Evolutionary conservation across 2,329 filamentous ascomycete genomes (phyloP).

Genomic region (Myrmaecium sp.): DNA sequence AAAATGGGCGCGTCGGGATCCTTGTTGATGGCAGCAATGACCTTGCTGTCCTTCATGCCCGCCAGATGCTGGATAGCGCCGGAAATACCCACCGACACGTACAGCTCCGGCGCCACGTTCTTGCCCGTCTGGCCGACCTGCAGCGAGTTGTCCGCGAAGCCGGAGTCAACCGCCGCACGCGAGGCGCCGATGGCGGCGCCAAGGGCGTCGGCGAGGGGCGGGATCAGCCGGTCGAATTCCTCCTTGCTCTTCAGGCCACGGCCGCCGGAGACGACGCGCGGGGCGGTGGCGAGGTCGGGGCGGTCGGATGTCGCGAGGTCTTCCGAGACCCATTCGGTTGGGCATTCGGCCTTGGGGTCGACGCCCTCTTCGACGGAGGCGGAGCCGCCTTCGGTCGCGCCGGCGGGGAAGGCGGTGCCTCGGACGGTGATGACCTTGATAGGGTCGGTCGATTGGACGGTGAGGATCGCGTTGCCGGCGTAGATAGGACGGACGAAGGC

Average conservation of each 20-base stretch:
- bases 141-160: conserved; percentile 94
- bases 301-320: conserved; percentile 85
- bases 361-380: conserved; percentile 64
- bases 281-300: conserved; percentile 80
- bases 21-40: conserved; percentile 98
- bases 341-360: conserved; percentile 60
- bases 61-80: conserved; percentile 96
- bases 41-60: conserved; percentile 99
- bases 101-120: conserved; percentile 91
- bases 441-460: conserved; percentile 73
- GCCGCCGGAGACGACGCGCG: conserved; percentile 80
- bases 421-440: conserved; percentile 86
- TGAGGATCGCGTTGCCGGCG: conserved; percentile 91
- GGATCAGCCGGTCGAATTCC: conserved; percentile 85
- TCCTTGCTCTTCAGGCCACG: conserved; percentile 95
- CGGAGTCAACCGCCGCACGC: conserved; percentile 86
- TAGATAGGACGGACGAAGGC: conserved; percentile 93
- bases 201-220: conserved; percentile 78
- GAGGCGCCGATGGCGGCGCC: conserved; percentile 94
- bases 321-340: conserved; percentile 84
- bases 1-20: conserved; percentile 95
- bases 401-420: conserved; percentile 75
- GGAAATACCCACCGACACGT: conserved; percentile 88
- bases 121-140: conserved; percentile 98
- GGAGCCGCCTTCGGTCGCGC: conserved; percentile 52